Evolutionary conservation across 2,329 filamentous ascomycete genomes (phyloP).

Genomic region (Podosphaera aphanis): DNA sequence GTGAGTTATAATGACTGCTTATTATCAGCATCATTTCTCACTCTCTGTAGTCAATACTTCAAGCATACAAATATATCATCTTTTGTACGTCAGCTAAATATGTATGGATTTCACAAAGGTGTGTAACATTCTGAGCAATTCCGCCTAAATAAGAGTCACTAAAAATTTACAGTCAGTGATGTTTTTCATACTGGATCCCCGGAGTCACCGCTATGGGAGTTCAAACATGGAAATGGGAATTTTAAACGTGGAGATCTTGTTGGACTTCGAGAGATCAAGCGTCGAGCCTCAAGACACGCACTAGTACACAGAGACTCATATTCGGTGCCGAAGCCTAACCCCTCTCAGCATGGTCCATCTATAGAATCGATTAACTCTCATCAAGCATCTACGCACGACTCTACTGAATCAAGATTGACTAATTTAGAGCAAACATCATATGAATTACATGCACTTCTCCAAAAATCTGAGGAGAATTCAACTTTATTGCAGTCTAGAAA

Average conservation of each 20-base stretch:
- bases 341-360: constrained; percentile 64
- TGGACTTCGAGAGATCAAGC: constrained; percentile 82
- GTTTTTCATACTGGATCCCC: constrained; percentile 90
- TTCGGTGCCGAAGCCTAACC: constrained; percentile 47
- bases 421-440: constrained; percentile 63
- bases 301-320: constrained; percentile 83
- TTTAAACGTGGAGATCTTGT: constrained; percentile 90
- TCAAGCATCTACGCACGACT: constrained; percentile 29
- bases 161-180: constrained; percentile 54
- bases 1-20: constrained; percentile 30
- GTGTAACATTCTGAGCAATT: constrained; percentile 10
- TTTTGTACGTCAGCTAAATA: constrained; percentile 42
- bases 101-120: constrained; percentile 77
- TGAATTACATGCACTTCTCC: constrained; percentile 52
- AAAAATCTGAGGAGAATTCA: constrained; percentile 64
- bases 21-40: constrained; percentile 4
- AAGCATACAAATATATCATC: constrained; percentile 99
- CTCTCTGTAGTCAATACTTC: constrained; percentile 61
- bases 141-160: constrained; percentile 4
- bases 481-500: constrained; percentile 60
- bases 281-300: constrained; percentile 75
- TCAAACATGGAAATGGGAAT: constrained; percentile 91
- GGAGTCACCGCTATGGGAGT: constrained; percentile 90
- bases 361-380: constrained; percentile 51
- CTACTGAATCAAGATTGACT: constrained; percentile 49